Percentiles rank a stretch among this genome's conserved stretches.
These are phyloP conservation scores for Phytophthora colocasiae DNA, from an alignment of 352 stramenopile species.

Conservation along the genomic window DNA sequence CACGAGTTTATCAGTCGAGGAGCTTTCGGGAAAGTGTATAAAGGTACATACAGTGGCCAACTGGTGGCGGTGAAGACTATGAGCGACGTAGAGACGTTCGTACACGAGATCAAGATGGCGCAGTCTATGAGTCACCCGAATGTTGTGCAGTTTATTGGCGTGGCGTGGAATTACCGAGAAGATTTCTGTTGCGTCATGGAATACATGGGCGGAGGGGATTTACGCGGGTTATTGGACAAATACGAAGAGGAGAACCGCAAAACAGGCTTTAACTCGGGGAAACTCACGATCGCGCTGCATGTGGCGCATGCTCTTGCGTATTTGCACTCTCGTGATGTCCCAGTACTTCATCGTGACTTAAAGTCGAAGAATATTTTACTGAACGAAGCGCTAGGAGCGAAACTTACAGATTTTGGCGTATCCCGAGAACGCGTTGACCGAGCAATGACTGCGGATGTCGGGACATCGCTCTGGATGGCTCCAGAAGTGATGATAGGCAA, in stretches of 20 bases:
- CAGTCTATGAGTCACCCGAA: conserved; percentile 23
- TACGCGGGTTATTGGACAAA: conserved; percentile 43
- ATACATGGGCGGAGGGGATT: conserved; percentile 33
- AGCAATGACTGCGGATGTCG: conserved; percentile 46
- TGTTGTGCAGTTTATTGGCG: conserved; percentile 50
- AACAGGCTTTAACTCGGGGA: conserved; percentile 31
- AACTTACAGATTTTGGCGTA: conserved; percentile 73
- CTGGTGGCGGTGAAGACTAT: conserved; percentile 51
- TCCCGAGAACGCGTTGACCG: conserved; percentile 34
- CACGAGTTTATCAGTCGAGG: conserved; percentile 37
- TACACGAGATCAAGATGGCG: conserved; percentile 44
- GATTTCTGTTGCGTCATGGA: conserved; percentile 49
- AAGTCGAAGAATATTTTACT: conserved; percentile 42
- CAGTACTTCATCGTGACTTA: conserved; percentile 48
- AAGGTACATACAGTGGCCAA: conserved; percentile 33
- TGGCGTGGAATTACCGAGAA: conserved; percentile 41
- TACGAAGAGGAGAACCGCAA: conserved; percentile 28
- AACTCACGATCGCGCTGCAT: conserved; percentile 33
- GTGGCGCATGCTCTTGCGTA: conserved; percentile 53
- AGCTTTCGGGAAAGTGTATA: conserved; percentile 50
- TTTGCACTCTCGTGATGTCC: conserved; percentile 46
- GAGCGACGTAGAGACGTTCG: conserved; percentile 36
- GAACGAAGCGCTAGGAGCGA: conserved; percentile 51
- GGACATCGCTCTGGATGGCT: conserved; percentile 28
- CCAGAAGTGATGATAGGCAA: conserved; percentile 34